Evolutionary conservation across 2,329 filamentous ascomycete species (phyloP).

Genomic region (Ceratocystis colombiana): DNA sequence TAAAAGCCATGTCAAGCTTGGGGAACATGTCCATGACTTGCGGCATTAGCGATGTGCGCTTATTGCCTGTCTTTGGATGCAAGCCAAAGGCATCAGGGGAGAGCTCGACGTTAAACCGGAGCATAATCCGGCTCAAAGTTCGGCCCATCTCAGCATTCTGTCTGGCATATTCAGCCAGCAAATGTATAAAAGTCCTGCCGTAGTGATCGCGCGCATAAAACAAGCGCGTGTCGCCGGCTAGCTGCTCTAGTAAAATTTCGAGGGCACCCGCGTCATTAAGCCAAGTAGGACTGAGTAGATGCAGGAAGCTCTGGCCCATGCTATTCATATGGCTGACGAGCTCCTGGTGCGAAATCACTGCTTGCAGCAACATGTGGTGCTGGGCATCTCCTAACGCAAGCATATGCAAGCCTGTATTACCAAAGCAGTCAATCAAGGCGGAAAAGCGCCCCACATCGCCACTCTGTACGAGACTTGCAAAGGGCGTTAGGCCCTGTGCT

Average conservation of each 20-base stretch:
- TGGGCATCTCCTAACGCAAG: constrained; percentile 35
- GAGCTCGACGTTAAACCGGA: constrained; percentile 29
- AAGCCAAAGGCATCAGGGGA: constrained; percentile 43
- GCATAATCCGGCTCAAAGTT: constrained; percentile 31
- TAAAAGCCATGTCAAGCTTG: not conserved
- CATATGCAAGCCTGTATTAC: constrained; percentile 41
- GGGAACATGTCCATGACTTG: constrained; percentile 3
- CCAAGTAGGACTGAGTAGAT: constrained; percentile 36
- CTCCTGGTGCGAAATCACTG: not conserved
- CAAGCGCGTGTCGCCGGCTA: constrained; percentile 29
- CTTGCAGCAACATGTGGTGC: constrained; percentile 26
- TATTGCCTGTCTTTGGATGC: constrained; percentile 27
- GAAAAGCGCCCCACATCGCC: constrained; percentile 17
- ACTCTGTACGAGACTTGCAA: constrained; percentile 12
- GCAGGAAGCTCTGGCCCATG: constrained; percentile 42
- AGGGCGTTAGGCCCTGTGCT: not conserved
- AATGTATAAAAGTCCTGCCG: constrained; percentile 45
- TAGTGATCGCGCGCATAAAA: constrained; percentile 38
- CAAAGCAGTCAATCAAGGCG: constrained; percentile 35
- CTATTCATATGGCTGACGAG: constrained; percentile 34
- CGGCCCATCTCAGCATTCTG: constrained; percentile 4
- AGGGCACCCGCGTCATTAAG: constrained; percentile 29
- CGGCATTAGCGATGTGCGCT: not conserved
- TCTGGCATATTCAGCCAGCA: constrained; percentile 29
- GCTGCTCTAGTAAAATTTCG: constrained; percentile 28